Conservation (phyloP, 2,329 filamentous ascomycete genomes). For the Setomelanomma holmii region DNA sequence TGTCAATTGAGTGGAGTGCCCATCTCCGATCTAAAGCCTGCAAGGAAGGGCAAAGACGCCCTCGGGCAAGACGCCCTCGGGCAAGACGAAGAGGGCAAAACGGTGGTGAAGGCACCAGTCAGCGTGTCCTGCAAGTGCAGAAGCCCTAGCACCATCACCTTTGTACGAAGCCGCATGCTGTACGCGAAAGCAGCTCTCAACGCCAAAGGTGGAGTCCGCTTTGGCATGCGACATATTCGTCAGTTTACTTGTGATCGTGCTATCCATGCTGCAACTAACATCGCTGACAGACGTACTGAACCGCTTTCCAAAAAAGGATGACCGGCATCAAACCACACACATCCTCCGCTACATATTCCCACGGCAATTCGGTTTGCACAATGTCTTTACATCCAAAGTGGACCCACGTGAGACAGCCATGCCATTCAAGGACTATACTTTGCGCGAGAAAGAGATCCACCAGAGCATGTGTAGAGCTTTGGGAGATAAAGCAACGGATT, state of each 20-base stretch:
- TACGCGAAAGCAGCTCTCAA: constrained; percentile 80
- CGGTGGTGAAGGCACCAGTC: constrained; percentile 1
- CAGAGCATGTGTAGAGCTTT: constrained; percentile 31
- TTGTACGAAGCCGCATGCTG: constrained; percentile 84
- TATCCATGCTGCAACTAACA: too few species aligned
- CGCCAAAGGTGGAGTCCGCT: constrained; percentile 69
- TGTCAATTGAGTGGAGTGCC: constrained; percentile 79
- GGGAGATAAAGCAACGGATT: constrained; percentile 21
- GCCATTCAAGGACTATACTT: constrained; percentile 81
- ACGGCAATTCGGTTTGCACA: constrained; percentile 86
- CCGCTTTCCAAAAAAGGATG: constrained; percentile 62
- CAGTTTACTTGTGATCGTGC: too few species aligned
- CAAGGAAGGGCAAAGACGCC: constrained; percentile 8
- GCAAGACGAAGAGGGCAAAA: not conserved
- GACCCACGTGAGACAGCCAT: constrained; percentile 72
- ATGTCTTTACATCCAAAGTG: constrained; percentile 80
- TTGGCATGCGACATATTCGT: constrained; percentile 85
- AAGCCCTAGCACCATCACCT: constrained; percentile 67
- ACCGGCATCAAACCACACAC: constrained; percentile 66
- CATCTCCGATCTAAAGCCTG: constrained; percentile 55
- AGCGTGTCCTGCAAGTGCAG: constrained; percentile 16
- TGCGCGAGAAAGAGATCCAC: constrained; percentile 82
- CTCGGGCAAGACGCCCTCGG: too few species aligned
- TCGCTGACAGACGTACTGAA: constrained; percentile 75
- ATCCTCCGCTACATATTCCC: constrained; percentile 95